A percentile compares a stretch with the other conserved stretches of the same genome.
These are phyloP conservation scores for Notholithocarpus densiflorus DNA, from an alignment of 306 rosid species.

Conservation along the genomic window DNA sequence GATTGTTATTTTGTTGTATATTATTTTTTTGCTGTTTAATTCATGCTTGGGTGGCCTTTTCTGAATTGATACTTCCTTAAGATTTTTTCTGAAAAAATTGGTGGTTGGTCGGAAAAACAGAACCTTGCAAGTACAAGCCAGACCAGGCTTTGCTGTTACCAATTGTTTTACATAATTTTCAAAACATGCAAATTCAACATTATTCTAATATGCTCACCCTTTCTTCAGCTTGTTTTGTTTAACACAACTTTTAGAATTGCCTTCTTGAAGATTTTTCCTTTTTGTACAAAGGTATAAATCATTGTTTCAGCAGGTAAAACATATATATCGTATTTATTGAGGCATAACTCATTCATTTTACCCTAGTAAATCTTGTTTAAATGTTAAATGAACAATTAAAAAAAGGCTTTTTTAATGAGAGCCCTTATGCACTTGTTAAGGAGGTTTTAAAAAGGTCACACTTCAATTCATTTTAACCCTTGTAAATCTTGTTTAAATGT, in stretches of 20 bases:
- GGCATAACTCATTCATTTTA: neutral
- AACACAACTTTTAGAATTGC: neutral
- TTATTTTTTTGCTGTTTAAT: conserved; percentile 42
- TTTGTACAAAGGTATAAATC: too few species aligned
- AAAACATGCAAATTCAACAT: neutral
- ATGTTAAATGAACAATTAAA: neutral
- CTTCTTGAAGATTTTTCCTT: neutral
- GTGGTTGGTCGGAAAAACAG: conserved; percentile 23
- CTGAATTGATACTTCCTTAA: conserved; percentile 5
- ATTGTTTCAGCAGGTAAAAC: neutral
- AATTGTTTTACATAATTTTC: neutral
- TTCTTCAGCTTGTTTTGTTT: too few species aligned
- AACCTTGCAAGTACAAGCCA: conserved; percentile 30
- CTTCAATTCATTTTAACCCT: neutral
- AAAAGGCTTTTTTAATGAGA: too few species aligned
- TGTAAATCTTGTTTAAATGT: neutral
- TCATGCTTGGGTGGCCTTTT: conserved; percentile 27
- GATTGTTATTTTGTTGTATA: conserved; percentile 36
- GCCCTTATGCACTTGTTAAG: too few species aligned
- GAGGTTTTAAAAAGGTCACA: too few species aligned
- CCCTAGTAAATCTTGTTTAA: neutral
- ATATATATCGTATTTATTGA: neutral
- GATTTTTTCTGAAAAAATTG: conserved; percentile 9
- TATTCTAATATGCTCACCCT: too few species aligned
- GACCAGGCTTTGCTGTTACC: conserved; percentile 9